phyloP scores from a whole-genome alignment of 1,284 basidiomycete genomes.

The Trichosporon sp. region DNA sequence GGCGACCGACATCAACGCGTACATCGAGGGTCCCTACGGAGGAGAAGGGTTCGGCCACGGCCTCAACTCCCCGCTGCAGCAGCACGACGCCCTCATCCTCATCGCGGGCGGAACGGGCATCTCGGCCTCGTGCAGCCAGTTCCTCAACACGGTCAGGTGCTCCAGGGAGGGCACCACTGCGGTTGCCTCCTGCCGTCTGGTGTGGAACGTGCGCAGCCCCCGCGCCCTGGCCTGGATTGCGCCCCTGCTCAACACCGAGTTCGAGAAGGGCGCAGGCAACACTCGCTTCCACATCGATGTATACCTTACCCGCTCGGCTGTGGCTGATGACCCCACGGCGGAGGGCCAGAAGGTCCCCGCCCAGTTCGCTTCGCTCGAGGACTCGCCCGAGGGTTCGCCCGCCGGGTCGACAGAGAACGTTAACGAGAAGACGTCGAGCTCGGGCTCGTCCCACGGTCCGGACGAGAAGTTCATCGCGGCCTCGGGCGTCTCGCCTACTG shows the following conservation, averaged over 20 bases:
- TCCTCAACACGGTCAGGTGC: conserved; percentile 28
- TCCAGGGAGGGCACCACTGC: conserved; percentile 22
- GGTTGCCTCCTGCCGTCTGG: conserved; percentile 28
- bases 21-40: conserved; percentile 44
- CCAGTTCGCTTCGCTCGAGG: conserved; percentile 1
- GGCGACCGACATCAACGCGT: conserved; percentile 24
- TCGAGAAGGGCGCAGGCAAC: conserved; percentile 5
- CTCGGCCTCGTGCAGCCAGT: conserved; percentile 31
- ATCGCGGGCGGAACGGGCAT: conserved; percentile 43
- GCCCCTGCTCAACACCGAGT: conserved; percentile 15
- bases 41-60: neutral
- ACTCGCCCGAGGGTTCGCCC: conserved; percentile 4
- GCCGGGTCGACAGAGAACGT: conserved; percentile 7
- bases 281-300: conserved; percentile 17
- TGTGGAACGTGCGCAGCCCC: conserved; percentile 31
- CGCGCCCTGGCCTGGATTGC: conserved; percentile 13
- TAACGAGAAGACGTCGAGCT: neutral
- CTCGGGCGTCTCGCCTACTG: conserved; percentile 1
- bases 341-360: neutral
- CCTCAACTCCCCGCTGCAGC: conserved; percentile 12
- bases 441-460: neutral
- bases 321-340: conserved; percentile 7
- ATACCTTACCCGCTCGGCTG: conserved; percentile 18
- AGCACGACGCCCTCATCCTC: conserved; percentile 33
- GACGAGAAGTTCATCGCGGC: conserved; percentile 3